These are phyloP conservation scores for California macrophylla DNA, from an alignment of 441 rosid genomes.

Conservation along the genomic window DNA sequence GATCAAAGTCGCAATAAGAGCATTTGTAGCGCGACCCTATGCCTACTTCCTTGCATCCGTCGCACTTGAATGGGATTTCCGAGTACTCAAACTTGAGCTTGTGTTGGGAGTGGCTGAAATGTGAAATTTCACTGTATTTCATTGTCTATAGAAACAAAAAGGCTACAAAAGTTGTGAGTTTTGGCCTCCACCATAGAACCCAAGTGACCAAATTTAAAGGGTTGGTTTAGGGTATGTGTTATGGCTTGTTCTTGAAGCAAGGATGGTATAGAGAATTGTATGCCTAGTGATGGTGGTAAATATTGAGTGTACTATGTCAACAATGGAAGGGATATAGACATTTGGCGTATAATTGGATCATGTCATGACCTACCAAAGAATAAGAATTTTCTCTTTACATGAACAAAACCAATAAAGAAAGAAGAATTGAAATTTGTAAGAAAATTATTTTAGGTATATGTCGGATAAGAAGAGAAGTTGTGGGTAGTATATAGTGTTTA, in stretches of 20 bases:
- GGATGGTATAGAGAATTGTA: constrained; percentile 12
- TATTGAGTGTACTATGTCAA: constrained; percentile 22
- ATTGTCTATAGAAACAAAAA: constrained; percentile 18
- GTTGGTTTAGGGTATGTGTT: neutral
- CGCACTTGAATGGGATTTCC: constrained; percentile 78
- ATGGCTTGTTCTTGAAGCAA: constrained; percentile 42
- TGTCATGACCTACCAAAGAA: constrained; percentile 25
- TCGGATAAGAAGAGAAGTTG: too few species aligned
- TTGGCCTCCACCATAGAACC: constrained; percentile 1
- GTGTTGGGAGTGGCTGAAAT: constrained; percentile 75
- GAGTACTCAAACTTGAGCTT: constrained; percentile 46
- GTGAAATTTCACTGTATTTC: constrained; percentile 63
- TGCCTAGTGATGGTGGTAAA: constrained; percentile 31
- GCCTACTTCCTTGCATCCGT: constrained; percentile 87
- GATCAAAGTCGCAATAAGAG: constrained; percentile 56
- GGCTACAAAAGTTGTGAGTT: neutral
- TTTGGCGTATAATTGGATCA: constrained; percentile 26
- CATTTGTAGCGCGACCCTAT: constrained; percentile 78
- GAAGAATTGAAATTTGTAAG: too few species aligned
- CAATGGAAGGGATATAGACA: constrained; percentile 25
- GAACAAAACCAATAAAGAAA: neutral
- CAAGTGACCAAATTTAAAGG: constrained; percentile 13
- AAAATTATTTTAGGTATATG: too few species aligned
- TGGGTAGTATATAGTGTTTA: too few species aligned
- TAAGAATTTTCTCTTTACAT: constrained; percentile 26